Base-by-base conservation (phyloP, 1,284 basidiomycete genomes). In the Serendipita sp. region DNA sequence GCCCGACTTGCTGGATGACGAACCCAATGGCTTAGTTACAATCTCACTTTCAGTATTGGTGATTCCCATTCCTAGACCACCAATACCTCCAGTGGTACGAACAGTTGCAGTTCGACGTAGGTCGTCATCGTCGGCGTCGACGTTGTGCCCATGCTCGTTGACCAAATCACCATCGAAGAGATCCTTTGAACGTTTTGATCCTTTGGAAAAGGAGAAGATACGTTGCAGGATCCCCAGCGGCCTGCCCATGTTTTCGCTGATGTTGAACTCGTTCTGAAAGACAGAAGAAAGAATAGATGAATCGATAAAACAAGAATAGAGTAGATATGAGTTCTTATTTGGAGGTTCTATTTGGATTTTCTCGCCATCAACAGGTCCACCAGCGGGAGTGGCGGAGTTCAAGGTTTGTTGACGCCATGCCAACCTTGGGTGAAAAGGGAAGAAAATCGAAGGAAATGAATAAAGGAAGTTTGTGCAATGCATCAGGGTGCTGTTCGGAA, bases 161-260 rank as follows among this genome's bases (percentile, higher is more conserved):
- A 30, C 32, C 8, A 8, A 3, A 32, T 30, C 53, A 58, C 10
- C 8, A 26, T 58, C 22, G 1, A 35, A 29, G 10, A 26, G 22
- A 32, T 17, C 17, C 32, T 35, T 58, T 4, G 22, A 30, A 4
- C 53, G 53, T 32, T 58, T 58, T 4, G 53, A 58, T 2, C 53
- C 53, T n/a, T 58, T 58, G 32, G 53, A 58, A 26, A 58, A 58
- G 6, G 53, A 58, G 32, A 58, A 32, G 15, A 58, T 58, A 8
- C 53, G 53, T 10, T 58, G 22, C 6, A 58, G 53, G n/a, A 58
- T 17, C 8, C 53, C 32, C 8, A 58, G 32, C 3, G 53, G 53
- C 32, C 30, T 58, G 53, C 53, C 32, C 53, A 58, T 58, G 17
- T n/a, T 58, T 35, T 58, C 53, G 45, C 35, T 49, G 45, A 49